Base-by-base conservation (phyloP, 306 rosid species). In the Purshia tridentata region DNA sequence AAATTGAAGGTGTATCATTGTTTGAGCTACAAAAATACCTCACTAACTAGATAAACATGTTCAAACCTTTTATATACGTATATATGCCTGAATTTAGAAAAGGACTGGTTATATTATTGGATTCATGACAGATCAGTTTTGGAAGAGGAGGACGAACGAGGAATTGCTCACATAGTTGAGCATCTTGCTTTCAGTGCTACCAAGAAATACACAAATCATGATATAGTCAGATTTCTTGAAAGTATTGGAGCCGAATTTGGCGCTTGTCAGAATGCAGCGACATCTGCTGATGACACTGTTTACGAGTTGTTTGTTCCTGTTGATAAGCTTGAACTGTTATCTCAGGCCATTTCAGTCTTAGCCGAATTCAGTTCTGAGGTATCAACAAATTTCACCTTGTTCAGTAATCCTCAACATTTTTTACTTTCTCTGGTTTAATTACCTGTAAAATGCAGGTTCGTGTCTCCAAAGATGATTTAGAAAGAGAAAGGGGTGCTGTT, bases 311-410 rank as follows among this genome's bases (percentile, higher is more conserved):
- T 94, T 82, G 96, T 91, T 82, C 98, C 97, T 6, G 88, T 94
- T 76, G 98, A 91, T 80, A 93, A 88, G 87, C 98, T 87, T 4
- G 98, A 85, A 66, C 76, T 94, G 12, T 75, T 94, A 67, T 88
- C 96, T 48, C 88, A 85, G 81, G 98, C 98, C 69, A 86, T 94
- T 74, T 91, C 90, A 4, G 74, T 94, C 70, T 83, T 91, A 78
- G 98, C 97, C 5, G 98, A 91, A 73, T 94, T 94, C 85, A 94
- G 96, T 84, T 89, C 92, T 1, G 97, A 94, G 96, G 98, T 93
- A 81, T 64, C 68, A 23, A 45, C 16, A 8, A 70, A 9, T 20
- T 50, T 35, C 4, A 23, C 45, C 72, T 69, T 55, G 41, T 56
- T 73, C 35, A 8, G 19, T 72, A 39, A 42, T 55, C 65, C 19